phyloP scores from a whole-genome alignment of 768 basidiomycete genomes.

The Boletus sp. region DNA sequence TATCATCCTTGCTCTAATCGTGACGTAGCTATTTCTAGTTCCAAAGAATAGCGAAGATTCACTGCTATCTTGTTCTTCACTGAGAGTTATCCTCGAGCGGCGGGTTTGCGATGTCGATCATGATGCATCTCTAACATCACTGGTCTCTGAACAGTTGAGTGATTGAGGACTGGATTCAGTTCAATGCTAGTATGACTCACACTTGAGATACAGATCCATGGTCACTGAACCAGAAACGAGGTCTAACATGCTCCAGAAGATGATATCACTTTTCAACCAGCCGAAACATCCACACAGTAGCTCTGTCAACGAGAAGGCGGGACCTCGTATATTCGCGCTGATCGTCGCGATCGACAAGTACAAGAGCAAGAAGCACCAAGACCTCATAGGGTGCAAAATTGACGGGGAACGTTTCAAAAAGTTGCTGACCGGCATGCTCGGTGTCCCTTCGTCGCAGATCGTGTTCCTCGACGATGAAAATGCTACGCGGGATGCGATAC shows the following conservation, averaged over 20 bases:
- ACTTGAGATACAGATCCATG: background rate
- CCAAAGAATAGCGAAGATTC: background rate
- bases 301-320: background rate
- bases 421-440: conserved; percentile 10
- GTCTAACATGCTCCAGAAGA: background rate
- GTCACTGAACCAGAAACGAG: background rate
- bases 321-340: conserved; percentile 20
- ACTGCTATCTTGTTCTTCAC: background rate
- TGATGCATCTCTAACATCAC: background rate
- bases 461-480: conserved; percentile 15
- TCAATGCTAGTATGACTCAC: background rate
- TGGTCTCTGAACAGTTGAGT: conserved; percentile 9
- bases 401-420: conserved; percentile 15
- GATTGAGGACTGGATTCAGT: background rate
- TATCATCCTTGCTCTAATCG: background rate
- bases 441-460: conserved; percentile 11
- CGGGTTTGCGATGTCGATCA: background rate
- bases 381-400: conserved; percentile 19
- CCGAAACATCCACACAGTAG: background rate
- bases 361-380: background rate
- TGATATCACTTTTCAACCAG: background rate
- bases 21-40: background rate
- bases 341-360: conserved; percentile 19
- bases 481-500: conserved; percentile 12
- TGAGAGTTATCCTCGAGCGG: background rate